Evolutionary conservation across 1,284 basidiomycete genomes (phyloP), one percentile per base, ranked within the genome.

Genomic region (Ustilago tritici): DNA sequence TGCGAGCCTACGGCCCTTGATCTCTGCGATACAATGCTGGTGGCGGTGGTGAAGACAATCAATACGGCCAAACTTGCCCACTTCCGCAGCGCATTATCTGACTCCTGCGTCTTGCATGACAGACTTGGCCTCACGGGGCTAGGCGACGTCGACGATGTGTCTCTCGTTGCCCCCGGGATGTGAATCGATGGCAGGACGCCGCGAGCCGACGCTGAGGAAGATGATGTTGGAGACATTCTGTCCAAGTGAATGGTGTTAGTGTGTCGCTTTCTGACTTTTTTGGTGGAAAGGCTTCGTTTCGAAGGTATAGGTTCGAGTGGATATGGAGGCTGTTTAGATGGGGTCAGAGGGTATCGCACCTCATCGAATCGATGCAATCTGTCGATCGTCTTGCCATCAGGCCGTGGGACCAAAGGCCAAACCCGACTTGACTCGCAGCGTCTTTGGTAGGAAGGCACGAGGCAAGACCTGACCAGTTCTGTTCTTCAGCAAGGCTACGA

Each of bases 1-100:
- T 32, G 49, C 15, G 52, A 2, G 8, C 19, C 49, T 4, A 32
- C 67, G 31, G 35, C 56, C 9, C 72, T 53, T 11, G 72, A 75
- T 34, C 72, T 58, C 17, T 75, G 72, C 8, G 66, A 70, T 31
- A 70, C 46, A 23, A 76, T 61, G 61, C 73, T 76, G 3, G 73
- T 76, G 6, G 61, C 59, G 6, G 73, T 70, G 3, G 73, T 76
- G 67, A 76, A 76, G 28, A 66, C 31, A 41, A 70, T 53, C 41
- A 76, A 61, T 9, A 66, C 34, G n/a, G 58, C 28, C 36, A 76
- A 38, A 28, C 73, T 76, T 4, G 46, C 19, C 73, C 73, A 76
- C 40, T 67, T 76, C 12, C 66, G 66, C 2, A 56, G 2, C 1
- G 43, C 15, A 17, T 63, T 56, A 8, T 47, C 19, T 1, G 56